A percentile compares a stretch with the other conserved stretches of the same genome.
These are phyloP conservation scores for Penicillium maclennaniae DNA, from an alignment of 495 filamentous ascomycete genomes.

Conservation along the genomic window DNA sequence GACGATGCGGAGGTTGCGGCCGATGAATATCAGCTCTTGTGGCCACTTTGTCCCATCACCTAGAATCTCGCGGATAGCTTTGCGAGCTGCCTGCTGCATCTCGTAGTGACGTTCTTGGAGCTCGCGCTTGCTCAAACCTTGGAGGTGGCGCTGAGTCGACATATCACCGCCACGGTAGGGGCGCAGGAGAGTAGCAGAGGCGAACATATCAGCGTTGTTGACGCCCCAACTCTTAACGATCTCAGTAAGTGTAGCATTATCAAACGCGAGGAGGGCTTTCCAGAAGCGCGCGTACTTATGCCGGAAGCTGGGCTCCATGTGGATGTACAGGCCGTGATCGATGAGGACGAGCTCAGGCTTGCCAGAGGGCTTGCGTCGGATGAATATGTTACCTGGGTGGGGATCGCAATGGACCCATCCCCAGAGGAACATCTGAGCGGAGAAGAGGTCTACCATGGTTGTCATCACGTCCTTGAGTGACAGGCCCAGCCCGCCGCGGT, in stretches of 20 bases:
- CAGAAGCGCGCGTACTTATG: conserved; percentile 90
- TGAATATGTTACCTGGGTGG: conserved; percentile 95
- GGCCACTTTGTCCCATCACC: conserved; percentile 91
- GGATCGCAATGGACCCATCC: conserved; percentile 93
- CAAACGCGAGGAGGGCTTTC: conserved; percentile 89
- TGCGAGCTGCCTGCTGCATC: conserved; percentile 78
- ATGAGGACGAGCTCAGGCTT: conserved; percentile 88
- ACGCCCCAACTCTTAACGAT: conserved; percentile 81
- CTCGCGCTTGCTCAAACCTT: conserved; percentile 55
- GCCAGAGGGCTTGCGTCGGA: conserved; percentile 76
- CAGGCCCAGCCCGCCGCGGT: conserved; percentile 76
- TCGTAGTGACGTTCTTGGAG: conserved; percentile 64
- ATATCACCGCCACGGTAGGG: conserved; percentile 84
- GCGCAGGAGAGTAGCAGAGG: conserved; percentile 80
- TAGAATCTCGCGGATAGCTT: conserved; percentile 79
- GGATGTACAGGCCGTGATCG: conserved; percentile 93
- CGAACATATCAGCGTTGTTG: conserved; percentile 84
- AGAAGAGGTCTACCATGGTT: conserved; percentile 92
- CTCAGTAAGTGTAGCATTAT: conserved; percentile 71
- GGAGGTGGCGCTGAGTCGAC: conserved; percentile 56
- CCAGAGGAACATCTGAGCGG: conserved; percentile 95
- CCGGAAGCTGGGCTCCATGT: conserved; percentile 78
- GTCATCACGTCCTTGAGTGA: conserved; percentile 84
- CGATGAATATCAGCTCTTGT: conserved; percentile 90
- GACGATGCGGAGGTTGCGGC: conserved; percentile 91